Evolutionary conservation across 495 filamentous ascomycete species (phyloP), one percentile per base, ranked within the genome.

Genomic region (Penicillium odoratum): DNA sequence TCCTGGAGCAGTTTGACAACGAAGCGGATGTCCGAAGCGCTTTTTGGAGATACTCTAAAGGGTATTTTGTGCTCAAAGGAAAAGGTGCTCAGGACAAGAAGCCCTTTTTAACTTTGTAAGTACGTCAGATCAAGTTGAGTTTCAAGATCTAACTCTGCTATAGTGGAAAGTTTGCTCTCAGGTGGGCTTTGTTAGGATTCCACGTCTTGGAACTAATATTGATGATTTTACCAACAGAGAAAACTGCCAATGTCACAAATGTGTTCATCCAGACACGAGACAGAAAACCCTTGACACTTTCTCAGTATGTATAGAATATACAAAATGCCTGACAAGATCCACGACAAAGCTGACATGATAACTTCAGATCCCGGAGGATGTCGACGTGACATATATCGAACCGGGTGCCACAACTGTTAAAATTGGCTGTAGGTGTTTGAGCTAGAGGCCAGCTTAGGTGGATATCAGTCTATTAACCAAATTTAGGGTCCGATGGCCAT

Each of bases 241-340:
- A 53, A 89, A 92, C 64, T 96, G 92, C 65, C 89, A 85, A 49
- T 96, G 92, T 65, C 56, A 68, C 0, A 67, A 75, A 48, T 97
- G 92, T 68, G 78, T 91, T 9, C 86, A 96, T 66, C 85, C 83
- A 56, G 84, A 88, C 51, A 97, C 92, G 13, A 84, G 72, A 67
- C 92, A 97, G 70, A 79, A 90, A 33, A 80, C 81, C 29, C 77
- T 88, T 38, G 80, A 93, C 63, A 92, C 86, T 0, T 93, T 92
- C 62, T 71, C 70, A 56, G 87, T 89, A 77, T 60, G 77, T 44
- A 7, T 36, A 18, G 18, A n/a, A 21, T 4, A 15, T 18, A 29
- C 9, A 15, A 31, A 16, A 13, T 21, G 6, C 33, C 33, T 10
- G 11, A 29, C 9, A 33, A 15, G 3, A 0, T 49, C 4, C 15